Conservation (phyloP, 1,284 basidiomycete genomes). For the Fistulinella staudtii region DNA sequence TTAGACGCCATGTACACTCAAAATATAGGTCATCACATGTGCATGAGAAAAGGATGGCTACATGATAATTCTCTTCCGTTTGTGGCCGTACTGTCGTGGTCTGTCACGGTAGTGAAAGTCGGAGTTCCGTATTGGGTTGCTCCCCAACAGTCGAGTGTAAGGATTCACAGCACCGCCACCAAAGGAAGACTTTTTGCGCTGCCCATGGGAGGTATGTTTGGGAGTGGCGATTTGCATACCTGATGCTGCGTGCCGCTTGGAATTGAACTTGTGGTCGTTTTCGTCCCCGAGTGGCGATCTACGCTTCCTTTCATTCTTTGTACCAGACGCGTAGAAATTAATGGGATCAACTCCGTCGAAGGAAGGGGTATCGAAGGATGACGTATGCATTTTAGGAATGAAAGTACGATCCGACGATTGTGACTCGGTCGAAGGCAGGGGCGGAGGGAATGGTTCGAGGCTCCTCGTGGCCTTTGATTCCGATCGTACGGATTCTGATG, state of each 20-base stretch:
- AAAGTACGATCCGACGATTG: constrained; percentile 18
- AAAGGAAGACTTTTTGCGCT: constrained; percentile 32
- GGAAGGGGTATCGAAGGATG: constrained; percentile 23
- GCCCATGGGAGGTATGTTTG: constrained; percentile 20
- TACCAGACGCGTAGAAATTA: constrained; percentile 43
- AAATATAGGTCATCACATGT: constrained; percentile 6
- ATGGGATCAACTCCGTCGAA: constrained; percentile 36
- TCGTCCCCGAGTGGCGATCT: constrained; percentile 37
- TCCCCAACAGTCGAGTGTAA: constrained; percentile 32
- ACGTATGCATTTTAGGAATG: constrained; percentile 20
- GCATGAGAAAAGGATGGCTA: constrained; percentile 20
- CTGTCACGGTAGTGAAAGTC: constrained; percentile 14
- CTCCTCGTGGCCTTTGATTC: constrained; percentile 26
- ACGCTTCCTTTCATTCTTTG: constrained; percentile 38
- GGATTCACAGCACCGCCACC: constrained; percentile 35
- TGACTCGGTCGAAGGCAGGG: constrained; percentile 27
- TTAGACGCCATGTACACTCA: neutral
- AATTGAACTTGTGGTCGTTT: constrained; percentile 17
- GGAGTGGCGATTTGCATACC: constrained; percentile 24
- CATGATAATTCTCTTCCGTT: constrained; percentile 29
- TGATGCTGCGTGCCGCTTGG: constrained; percentile 27
- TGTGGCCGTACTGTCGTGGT: constrained; percentile 29
- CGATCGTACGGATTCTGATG: constrained; percentile 21
- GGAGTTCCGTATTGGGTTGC: constrained; percentile 33
- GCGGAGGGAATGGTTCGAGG: constrained; percentile 23